Conservation (phyloP, 352 stramenopile species). For the Globisporangium megalacanthum region DNA sequence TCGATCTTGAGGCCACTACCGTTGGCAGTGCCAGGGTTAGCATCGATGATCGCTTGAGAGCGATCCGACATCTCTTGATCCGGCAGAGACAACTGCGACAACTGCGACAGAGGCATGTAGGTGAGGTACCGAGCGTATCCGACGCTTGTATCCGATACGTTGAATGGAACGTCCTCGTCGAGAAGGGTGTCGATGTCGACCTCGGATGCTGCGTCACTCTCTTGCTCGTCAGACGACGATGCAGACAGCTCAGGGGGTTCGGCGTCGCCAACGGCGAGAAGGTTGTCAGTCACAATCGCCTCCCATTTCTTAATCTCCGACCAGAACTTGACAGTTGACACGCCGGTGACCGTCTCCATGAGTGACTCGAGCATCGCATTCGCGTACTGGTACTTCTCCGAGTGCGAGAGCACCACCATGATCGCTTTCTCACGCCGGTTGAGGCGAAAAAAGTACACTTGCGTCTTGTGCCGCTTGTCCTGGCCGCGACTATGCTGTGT, state of each 20-base stretch:
- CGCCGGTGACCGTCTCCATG: neutral
- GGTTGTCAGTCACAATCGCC: neutral
- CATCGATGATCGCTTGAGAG: neutral
- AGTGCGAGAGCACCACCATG: neutral
- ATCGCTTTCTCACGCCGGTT: neutral
- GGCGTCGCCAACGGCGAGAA: neutral
- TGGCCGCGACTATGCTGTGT: neutral
- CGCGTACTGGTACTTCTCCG: neutral
- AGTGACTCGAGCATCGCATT: neutral
- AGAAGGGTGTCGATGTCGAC: neutral
- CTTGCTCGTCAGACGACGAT: neutral
- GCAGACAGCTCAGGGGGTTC: neutral
- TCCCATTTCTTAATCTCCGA: neutral
- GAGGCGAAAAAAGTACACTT: slow-evolving; percentile 1
- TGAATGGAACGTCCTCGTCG: neutral
- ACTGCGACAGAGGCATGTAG: neutral
- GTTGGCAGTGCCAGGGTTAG: neutral
- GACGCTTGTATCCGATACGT: neutral
- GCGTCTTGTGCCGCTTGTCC: neutral
- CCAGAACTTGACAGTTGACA: neutral
- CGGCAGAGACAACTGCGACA: neutral
- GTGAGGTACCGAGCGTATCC: neutral
- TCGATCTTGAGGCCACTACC: neutral
- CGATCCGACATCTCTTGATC: neutral
- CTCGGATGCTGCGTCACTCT: neutral